These are phyloP conservation scores for Uromyces viciae-fabae DNA, from an alignment of 1,284 basidiomycete species.

Conservation along the genomic window DNA sequence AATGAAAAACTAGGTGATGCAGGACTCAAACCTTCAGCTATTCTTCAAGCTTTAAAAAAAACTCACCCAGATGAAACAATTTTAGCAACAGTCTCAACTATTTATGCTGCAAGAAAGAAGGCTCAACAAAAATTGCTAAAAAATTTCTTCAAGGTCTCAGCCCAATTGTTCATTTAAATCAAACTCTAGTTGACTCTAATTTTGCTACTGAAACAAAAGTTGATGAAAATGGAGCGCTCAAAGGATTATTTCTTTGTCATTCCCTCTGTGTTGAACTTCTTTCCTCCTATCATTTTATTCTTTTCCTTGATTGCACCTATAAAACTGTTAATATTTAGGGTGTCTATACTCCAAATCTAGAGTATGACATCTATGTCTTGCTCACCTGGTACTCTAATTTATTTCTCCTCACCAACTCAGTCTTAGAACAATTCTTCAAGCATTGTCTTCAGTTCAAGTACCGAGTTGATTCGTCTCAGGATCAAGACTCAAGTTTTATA, in stretches of 20 bases:
- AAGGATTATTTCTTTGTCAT: background rate
- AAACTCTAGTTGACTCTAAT: background rate
- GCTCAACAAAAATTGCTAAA: background rate
- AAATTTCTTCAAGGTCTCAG: background rate
- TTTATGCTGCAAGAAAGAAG: background rate
- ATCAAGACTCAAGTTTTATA: too few species aligned
- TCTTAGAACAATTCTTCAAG: too few species aligned
- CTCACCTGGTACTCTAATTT: too few species aligned
- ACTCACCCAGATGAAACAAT: background rate
- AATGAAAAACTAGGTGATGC: background rate
- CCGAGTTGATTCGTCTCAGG: too few species aligned
- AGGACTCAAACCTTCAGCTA: background rate
- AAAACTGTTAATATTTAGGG: too few species aligned
- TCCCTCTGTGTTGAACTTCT: background rate
- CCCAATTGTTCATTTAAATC: background rate
- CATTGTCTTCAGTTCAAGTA: too few species aligned
- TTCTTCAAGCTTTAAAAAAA: background rate
- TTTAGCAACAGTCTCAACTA: background rate
- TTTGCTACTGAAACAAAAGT: background rate
- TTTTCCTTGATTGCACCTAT: background rate
- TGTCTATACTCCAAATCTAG: too few species aligned
- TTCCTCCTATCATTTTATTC: background rate
- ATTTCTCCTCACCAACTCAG: too few species aligned
- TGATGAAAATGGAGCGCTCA: background rate
- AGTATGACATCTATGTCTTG: too few species aligned